Evolutionary conservation across 495 filamentous ascomycete species (phyloP).

Genomic region (Podospora appendiculata): DNA sequence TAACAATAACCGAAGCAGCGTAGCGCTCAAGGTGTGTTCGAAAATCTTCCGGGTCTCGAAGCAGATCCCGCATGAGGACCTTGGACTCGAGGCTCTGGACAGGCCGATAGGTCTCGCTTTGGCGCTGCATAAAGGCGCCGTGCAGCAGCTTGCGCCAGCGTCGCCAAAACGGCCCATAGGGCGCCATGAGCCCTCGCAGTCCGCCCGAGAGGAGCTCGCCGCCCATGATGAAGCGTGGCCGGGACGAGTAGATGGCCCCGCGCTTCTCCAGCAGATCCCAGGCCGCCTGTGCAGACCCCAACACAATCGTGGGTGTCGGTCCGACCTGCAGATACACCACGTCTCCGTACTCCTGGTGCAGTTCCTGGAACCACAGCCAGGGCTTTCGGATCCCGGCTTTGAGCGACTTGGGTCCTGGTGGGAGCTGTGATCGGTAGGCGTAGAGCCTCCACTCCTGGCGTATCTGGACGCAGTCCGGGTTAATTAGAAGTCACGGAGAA

Average conservation of each 20-base stretch:
- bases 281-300: slow-evolving; percentile 56
- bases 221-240: slow-evolving; percentile 42
- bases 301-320: slow-evolving; percentile 52
- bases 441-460: slow-evolving; percentile 23
- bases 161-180: slow-evolving; percentile 44
- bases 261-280: slow-evolving; percentile 44
- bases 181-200: slow-evolving; percentile 42
- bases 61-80: slow-evolving; percentile 40
- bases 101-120: slow-evolving; percentile 44
- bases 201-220: slow-evolving; percentile 43
- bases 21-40: slow-evolving; percentile 43
- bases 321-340: slow-evolving; percentile 60
- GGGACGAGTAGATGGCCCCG: slow-evolving; percentile 42
- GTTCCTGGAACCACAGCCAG: slow-evolving; percentile 54
- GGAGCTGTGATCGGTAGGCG: slow-evolving; percentile 23
- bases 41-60: slow-evolving; percentile 22
- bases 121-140: slow-evolving; percentile 46
- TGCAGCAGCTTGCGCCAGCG: slow-evolving; percentile 50
- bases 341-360: slow-evolving; percentile 45
- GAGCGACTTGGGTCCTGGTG: slow-evolving; percentile 23
- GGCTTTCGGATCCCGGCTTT: slow-evolving; percentile 35
- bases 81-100: slow-evolving; percentile 49
- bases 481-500: too few relatives aligned
- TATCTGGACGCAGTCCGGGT: slow-evolving; percentile 5
- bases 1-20: slow-evolving; percentile 50